Base-by-base conservation (phyloP, 371 early-diverging fungal species). In the Lichtheimia corymbifera region DNA sequence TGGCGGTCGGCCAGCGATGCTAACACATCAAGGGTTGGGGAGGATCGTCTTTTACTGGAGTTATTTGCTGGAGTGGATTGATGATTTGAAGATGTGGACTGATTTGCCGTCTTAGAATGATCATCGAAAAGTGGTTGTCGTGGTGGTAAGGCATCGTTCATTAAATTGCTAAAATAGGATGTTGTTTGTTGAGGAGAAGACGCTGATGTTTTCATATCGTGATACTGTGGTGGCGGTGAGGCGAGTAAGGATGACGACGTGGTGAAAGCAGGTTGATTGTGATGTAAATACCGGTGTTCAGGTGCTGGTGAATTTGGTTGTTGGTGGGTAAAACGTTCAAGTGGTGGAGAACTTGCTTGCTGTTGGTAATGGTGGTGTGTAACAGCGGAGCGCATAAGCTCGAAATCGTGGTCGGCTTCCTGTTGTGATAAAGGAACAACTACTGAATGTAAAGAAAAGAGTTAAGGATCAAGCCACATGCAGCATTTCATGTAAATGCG, bases 1-100 rank as follows among this genome's bases (percentile, higher is more conserved):
- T 66, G 73, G 27, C 60, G 58, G 58, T 77, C 77, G 65, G 66
- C 77, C 64, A 73, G 70, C 64, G 77, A 74, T 47, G 72, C 70
- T 54, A 77, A 59, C 55, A 59, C 58, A 50, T 77, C 68, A 13
- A 72, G 40, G 3, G 70, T 65, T 22, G 77, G 68, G 35, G 35
- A 35, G 11, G 35, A 35, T 35, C 4, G 11, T 35, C 35, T 35
- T 28, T 28, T 28, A 2, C 35, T 35, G 11, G 2, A 35, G 35
- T 35, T 4, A 0, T 35, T 35, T 6, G 6, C 0, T 35, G 30
- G 4, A 30, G 30, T 30, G 7, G 1, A 6, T 30, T 30, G 30
- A 1, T 3, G 11, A 11, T 35, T 35, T 5, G 11, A 35, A 35
- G 35, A 11, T 35, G 35, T 35, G 11, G 35, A 35, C 9, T 0